Evolutionary conservation across 192 early-diverging fungal genomes (phyloP), one percentile per base, ranked within the genome.

Genomic region (Coemansia sp.): DNA sequence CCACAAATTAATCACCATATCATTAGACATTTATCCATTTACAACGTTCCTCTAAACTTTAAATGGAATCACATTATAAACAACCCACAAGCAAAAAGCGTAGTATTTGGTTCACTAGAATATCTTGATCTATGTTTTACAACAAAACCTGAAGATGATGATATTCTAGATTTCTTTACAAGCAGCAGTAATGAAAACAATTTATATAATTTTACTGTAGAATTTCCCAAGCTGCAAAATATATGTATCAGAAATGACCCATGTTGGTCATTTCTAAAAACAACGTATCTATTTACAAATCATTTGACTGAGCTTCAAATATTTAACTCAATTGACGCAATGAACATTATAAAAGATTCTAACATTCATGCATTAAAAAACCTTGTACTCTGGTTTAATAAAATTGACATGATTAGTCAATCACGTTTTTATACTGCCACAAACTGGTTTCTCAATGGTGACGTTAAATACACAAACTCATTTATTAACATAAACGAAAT

Each of bases 241-340:
- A 21, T 47, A 19, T 6, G 9, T 3, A 4, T 47, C 19, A 19
- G 17, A 0, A 2, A 19, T 23, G 2, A 13, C 9, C 45, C 45
- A 21, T 47, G 19, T 13, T 47, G 45, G 45, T 47, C 11, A 14
- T 47, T 13, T 47, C 45, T 10, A 45, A 21, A 53, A 59, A 55
- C 47, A 47, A 40, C 19, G 23, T 47, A 47, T 19, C 12, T 10
- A 2, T 47, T 47, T 47, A 23, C 45, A 4, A 47, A 12, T 21
- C 19, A 21, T 21, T 0, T 47, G 23, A 47, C 19, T 7, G 19
- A 0, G 9, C 4, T 47, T 8, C 4, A 4, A 47, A 18, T 47
- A 19, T 6, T 17, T 12, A 47, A 47, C 12, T 7, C 5, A 47
- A 18, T 38, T 59, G 59, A 14, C n/a, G n/a, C n/a, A n/a, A n/a